Evolutionary conservation across 345 rosid species (phyloP).

Genomic region (Clausena lansium): DNA sequence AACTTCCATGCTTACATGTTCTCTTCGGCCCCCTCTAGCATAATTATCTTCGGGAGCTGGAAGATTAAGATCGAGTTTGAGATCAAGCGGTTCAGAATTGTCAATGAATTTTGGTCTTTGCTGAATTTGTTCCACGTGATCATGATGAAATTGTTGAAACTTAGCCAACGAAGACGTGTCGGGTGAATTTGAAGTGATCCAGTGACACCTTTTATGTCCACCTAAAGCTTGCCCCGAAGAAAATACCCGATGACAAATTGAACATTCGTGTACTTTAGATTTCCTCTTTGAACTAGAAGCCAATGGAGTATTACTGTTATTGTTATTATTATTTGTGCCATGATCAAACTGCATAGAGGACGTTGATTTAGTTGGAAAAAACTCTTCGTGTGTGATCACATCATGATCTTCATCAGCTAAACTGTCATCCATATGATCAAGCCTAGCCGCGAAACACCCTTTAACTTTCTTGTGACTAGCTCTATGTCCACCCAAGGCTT

Average conservation of each 20-base stretch:
- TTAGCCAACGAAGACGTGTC: conserved; percentile 53
- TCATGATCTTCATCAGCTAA: conserved; percentile 41
- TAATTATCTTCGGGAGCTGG: conserved; percentile 44
- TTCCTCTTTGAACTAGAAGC: conserved; percentile 51
- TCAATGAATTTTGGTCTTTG: conserved; percentile 36
- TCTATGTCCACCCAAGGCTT: conserved; percentile 98
- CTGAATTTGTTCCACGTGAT: conserved; percentile 50
- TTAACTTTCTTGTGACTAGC: conserved; percentile 99
- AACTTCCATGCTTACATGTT: conserved; percentile 15
- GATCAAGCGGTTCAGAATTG: conserved; percentile 41
- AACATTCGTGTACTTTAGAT: conserved; percentile 88
- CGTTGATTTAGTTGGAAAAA: conserved; percentile 35
- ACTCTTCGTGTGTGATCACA: conserved; percentile 49
- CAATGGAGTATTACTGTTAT: not conserved
- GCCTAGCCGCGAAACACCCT: conserved; percentile 89
- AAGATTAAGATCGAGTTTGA: conserved; percentile 67
- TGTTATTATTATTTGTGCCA: conserved; percentile 19
- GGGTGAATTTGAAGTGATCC: conserved; percentile 78
- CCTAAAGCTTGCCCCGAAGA: conserved; percentile 97
- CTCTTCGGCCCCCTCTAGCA: conserved; percentile 9
- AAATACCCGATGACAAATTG: conserved; percentile 86
- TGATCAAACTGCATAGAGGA: conserved; percentile 35
- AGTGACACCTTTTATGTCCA: conserved; percentile 97
- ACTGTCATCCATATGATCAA: conserved; percentile 39
- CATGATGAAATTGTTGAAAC: conserved; percentile 54